Conservation (phyloP, 2,329 filamentous ascomycete species). For the Ceratocystis huliohia region DNA sequence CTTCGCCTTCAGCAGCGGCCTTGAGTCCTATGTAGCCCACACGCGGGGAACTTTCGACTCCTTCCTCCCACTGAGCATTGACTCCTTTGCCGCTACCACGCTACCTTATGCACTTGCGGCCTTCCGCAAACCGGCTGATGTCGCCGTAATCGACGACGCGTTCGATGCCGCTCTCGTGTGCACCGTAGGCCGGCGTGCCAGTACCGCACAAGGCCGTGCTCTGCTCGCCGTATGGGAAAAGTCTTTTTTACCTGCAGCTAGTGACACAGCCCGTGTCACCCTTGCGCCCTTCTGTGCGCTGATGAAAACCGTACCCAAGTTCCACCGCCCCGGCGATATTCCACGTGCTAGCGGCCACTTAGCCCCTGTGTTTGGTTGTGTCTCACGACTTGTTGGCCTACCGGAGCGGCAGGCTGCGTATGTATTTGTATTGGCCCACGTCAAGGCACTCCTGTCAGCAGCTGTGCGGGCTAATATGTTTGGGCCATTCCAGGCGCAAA, state of each 20-base stretch:
- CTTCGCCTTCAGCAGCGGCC: slow-evolving; percentile 74
- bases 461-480: slow-evolving; percentile 66
- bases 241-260: slow-evolving; percentile 39
- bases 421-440: slow-evolving; percentile 63
- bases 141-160: slow-evolving; percentile 55
- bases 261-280: slow-evolving; percentile 2
- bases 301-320: slow-evolving; percentile 50
- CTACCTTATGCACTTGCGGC: slow-evolving; percentile 64
- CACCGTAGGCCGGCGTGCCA: slow-evolving; percentile 65
- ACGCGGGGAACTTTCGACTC: slow-evolving; percentile 40
- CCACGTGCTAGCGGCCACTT: slow-evolving; percentile 53
- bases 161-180: slow-evolving; percentile 67
- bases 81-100: slow-evolving; percentile 57
- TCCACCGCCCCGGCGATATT: slow-evolving; percentile 46
- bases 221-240: slow-evolving; percentile 65
- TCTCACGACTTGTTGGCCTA: slow-evolving; percentile 51
- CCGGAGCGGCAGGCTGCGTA: slow-evolving; percentile 53
- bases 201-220: slow-evolving; percentile 61
- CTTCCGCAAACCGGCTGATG: slow-evolving; percentile 39
- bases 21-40: slow-evolving; percentile 73
- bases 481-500: slow-evolving; percentile 70
- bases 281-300: slow-evolving; percentile 52
- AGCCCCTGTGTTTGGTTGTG: slow-evolving; percentile 55
- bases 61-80: slow-evolving; percentile 59
- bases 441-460: slow-evolving; percentile 62